Conservation (phyloP, 371 early-diverging fungal species). For the Mucor plumbeus region DNA sequence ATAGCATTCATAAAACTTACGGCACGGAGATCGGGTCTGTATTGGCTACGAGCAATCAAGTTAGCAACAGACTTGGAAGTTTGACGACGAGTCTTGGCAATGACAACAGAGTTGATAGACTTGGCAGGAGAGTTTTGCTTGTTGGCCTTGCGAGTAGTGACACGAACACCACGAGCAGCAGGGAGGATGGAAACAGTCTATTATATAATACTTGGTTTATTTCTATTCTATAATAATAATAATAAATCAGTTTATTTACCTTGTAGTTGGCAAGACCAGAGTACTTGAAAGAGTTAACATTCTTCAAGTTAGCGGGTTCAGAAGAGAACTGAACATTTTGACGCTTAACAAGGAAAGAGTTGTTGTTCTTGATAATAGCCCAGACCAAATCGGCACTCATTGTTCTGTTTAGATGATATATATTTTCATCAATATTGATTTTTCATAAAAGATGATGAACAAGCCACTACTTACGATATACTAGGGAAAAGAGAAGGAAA, state of each 20-base stretch:
- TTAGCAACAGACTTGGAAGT: slow-evolving; percentile 75
- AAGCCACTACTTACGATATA: slow-evolving; percentile 43
- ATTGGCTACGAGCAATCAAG: slow-evolving; percentile 65
- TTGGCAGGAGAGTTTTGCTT: slow-evolving; percentile 64
- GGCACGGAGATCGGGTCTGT: slow-evolving; percentile 84
- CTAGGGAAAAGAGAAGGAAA: slow-evolving; percentile 46
- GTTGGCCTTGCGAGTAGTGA: slow-evolving; percentile 68
- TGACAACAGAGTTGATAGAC: slow-evolving; percentile 58
- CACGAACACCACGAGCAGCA: slow-evolving; percentile 69
- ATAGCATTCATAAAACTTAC: slow-evolving; percentile 36
- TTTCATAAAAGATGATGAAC: slow-evolving; percentile 10
- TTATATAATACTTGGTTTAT: too few species aligned
- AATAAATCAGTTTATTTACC: slow-evolving; percentile 41
- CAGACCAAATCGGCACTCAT: slow-evolving; percentile 81
- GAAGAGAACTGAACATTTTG: slow-evolving; percentile 80
- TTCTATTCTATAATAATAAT: neutral
- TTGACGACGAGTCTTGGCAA: slow-evolving; percentile 71
- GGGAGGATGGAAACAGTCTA: slow-evolving; percentile 72
- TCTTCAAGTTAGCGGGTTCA: slow-evolving; percentile 86
- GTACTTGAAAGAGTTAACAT: slow-evolving; percentile 87
- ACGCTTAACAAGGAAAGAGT: slow-evolving; percentile 89
- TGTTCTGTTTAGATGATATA: slow-evolving; percentile 12
- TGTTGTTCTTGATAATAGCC: slow-evolving; percentile 85
- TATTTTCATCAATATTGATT: neutral
- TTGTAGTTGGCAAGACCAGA: slow-evolving; percentile 83